Conservation (phyloP, 257 asterid genomes). For the Solanum lycopersicoides region DNA sequence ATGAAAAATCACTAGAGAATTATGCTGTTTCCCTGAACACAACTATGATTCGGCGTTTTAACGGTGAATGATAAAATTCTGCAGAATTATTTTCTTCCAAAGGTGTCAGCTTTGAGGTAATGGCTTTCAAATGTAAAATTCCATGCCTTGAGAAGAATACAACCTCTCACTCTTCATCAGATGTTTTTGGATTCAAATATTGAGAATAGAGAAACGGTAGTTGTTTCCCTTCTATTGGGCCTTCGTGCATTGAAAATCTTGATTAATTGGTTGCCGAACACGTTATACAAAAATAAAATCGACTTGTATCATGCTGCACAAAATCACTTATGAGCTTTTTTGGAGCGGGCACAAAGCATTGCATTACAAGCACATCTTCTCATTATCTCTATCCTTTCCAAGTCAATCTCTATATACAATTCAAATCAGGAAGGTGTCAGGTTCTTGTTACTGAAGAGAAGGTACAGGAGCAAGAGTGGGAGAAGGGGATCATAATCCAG, state of each 20-base stretch:
- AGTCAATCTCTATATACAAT: neutral
- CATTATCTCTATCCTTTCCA: neutral
- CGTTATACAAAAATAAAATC: neutral
- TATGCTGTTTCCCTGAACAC: neutral
- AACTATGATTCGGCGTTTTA: conserved; percentile 18
- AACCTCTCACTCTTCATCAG: neutral
- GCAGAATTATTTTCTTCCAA: neutral
- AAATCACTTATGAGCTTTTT: neutral
- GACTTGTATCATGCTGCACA: neutral
- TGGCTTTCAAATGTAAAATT: neutral
- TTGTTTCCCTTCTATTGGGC: neutral
- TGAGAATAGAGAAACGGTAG: neutral
- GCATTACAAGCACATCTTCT: neutral
- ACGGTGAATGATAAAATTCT: neutral
- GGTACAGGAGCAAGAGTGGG: neutral
- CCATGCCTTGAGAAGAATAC: neutral
- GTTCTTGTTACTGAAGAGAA: neutral
- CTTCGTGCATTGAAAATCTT: neutral
- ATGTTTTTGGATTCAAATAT: neutral
- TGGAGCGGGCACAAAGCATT: neutral
- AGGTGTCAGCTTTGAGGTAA: neutral
- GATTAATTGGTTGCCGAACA: neutral
- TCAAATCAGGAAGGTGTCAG: neutral
- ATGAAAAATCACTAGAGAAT: neutral
- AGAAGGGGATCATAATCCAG: neutral